Percentiles rank a stretch among this genome's conserved stretches.
These are phyloP conservation scores for Perkinsus marinus DNA, from an alignment of 169 alveolate species.

Conservation along the genomic window DNA sequence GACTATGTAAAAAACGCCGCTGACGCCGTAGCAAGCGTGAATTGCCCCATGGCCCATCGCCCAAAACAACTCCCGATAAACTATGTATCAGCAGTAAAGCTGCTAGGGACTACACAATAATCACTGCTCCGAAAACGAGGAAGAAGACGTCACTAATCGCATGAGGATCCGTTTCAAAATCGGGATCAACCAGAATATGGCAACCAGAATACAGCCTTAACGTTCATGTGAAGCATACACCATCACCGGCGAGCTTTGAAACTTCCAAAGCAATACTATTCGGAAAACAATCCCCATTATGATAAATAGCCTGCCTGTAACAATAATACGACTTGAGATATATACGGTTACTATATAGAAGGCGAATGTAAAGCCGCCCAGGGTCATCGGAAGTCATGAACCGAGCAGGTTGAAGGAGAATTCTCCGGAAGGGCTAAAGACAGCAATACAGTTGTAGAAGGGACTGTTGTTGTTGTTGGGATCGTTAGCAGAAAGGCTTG, in stretches of 20 bases:
- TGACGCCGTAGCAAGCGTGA: slow-evolving; percentile 21
- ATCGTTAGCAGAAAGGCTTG: neutral
- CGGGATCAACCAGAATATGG: slow-evolving; percentile 24
- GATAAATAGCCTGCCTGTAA: neutral
- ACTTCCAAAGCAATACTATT: slow-evolving; percentile 24
- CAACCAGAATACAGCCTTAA: slow-evolving; percentile 12
- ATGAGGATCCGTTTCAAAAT: neutral
- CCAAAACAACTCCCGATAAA: neutral
- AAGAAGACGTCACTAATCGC: neutral
- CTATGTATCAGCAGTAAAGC: neutral
- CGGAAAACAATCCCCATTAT: neutral
- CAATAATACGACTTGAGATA: neutral
- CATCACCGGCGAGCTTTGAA: slow-evolving; percentile 24
- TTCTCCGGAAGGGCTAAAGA: neutral
- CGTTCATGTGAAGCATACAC: slow-evolving; percentile 12
- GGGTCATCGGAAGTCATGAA: neutral
- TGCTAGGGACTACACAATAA: neutral
- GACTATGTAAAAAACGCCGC: neutral
- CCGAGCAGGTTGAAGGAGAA: slow-evolving; percentile 2
- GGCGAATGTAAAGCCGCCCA: neutral
- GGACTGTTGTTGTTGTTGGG: neutral
- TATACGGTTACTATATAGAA: neutral
- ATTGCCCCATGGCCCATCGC: neutral
- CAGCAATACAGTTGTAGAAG: neutral
- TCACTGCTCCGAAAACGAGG: neutral